Base-by-base conservation (phyloP, 2,329 filamentous ascomycete genomes). In the Cladophialophora yegresii region DNA sequence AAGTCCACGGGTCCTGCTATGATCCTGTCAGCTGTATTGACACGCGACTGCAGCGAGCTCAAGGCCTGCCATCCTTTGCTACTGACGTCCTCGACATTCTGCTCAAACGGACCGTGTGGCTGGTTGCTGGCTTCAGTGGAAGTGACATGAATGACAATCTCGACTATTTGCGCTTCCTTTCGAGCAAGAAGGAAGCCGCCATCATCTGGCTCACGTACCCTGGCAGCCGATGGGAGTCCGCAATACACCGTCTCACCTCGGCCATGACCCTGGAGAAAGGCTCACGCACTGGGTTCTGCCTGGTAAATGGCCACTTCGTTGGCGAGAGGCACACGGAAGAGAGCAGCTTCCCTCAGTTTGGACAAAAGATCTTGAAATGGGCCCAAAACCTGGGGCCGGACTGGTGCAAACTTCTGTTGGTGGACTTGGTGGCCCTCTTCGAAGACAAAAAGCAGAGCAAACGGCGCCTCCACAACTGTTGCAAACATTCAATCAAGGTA, bases 111-210 rank as follows among this genome's bases (percentile, higher is more conserved):
- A 51, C 47, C 9, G 57, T 53, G 16, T 60, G 30, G 47, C 16
- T 60, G n/a, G 47, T 60, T 28, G 57, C 47, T n/a, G 47, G 57
- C 45, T 60, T 53, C 32, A 60, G 57, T 13, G 57, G 57, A 30
- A 53, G 57, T 20, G 57, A 60, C 30, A 53, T 60, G 57, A 60
- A 60, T 30, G 57, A 60, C 47, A 60, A 60, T 23, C 47, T 53
- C 4, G 57, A 60, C 30, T 60, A 60, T 30, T 32, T 60, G 22
- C 57, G 57, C 7, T 43, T 60, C 4, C 9, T 60, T 5, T 53
- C 47, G 23, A 60, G 51, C 32, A 60, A 60, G 32, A 53, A 33
- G 9, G 28, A 53, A 40, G 57, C 57, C 8, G 23, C 30, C 7
- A 43, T 60, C 28, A 28, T 60, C 2, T 60, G 57, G 57, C 45